A percentile compares a stretch with the other conserved stretches of the same genome.
phyloP scores from a whole-genome alignment of 805 yeast species.

The Myxozyma sirexii region DNA sequence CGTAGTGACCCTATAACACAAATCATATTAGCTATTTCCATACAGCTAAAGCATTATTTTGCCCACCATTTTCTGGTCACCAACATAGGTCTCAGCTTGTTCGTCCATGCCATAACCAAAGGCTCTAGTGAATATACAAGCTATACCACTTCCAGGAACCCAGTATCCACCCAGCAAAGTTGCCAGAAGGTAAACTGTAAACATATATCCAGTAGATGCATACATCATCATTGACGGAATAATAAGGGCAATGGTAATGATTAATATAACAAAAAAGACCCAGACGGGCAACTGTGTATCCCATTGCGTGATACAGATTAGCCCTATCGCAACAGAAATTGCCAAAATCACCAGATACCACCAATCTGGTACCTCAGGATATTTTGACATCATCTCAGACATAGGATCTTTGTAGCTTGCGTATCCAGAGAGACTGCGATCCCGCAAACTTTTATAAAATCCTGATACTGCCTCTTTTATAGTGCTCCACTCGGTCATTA shows the following conservation, averaged over 20 bases:
- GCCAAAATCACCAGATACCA: slow-evolving; percentile 60
- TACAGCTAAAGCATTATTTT: not conserved
- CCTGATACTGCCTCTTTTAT: slow-evolving; percentile 21
- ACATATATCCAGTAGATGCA: slow-evolving; percentile 61
- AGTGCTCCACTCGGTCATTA: slow-evolving; percentile 46
- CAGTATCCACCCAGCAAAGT: slow-evolving; percentile 67
- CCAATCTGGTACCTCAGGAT: slow-evolving; percentile 74
- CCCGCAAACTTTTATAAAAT: slow-evolving; percentile 5
- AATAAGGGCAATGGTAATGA: slow-evolving; percentile 56
- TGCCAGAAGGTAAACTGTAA: slow-evolving; percentile 63
- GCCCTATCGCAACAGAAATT: slow-evolving; percentile 43
- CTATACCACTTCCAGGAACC: slow-evolving; percentile 61
- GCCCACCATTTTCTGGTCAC: slow-evolving; percentile 63
- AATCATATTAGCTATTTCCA: not conserved
- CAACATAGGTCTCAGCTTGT: slow-evolving; percentile 58
- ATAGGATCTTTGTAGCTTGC: slow-evolving; percentile 35
- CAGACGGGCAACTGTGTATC: slow-evolving; percentile 59
- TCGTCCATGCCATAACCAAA: slow-evolving; percentile 57
- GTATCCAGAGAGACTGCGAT: slow-evolving; percentile 7
- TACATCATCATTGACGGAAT: slow-evolving; percentile 64
- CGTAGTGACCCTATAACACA: slow-evolving; percentile 51
- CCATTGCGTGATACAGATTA: slow-evolving; percentile 46
- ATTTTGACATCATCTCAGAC: slow-evolving; percentile 57
- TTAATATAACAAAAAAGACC: slow-evolving; percentile 61
- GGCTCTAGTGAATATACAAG: slow-evolving; percentile 64